phyloP scores from a whole-genome alignment of 495 filamentous ascomycete species.

The Geopyxis carbonaria region DNA sequence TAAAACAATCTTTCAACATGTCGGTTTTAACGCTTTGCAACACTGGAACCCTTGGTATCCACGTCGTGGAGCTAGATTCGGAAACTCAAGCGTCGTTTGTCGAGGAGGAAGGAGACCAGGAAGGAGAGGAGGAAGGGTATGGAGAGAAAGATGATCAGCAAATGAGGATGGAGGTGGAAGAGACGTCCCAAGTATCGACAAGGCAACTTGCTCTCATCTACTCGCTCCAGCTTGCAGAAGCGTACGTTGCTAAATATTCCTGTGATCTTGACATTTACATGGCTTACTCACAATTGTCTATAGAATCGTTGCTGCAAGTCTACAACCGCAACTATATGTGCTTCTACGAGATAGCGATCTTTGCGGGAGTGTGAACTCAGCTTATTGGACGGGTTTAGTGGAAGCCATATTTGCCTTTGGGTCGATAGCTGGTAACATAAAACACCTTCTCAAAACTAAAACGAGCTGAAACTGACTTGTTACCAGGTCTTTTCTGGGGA shows the following conservation, averaged over 20 bases:
- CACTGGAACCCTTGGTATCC: slow-evolving; percentile 16
- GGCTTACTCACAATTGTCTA: neutral
- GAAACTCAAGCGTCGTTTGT: slow-evolving; percentile 1
- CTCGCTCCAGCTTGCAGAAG: slow-evolving; percentile 25
- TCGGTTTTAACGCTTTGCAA: slow-evolving; percentile 16
- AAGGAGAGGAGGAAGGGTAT: slow-evolving; percentile 15
- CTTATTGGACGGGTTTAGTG: slow-evolving; percentile 30
- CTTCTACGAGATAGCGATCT: slow-evolving; percentile 28
- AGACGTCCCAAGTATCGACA: slow-evolving; percentile 11
- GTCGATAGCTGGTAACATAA: slow-evolving; percentile 28
- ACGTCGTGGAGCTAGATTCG: slow-evolving; percentile 7
- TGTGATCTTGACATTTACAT: neutral
- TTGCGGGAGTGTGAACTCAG: slow-evolving; percentile 29
- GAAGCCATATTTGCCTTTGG: slow-evolving; percentile 35
- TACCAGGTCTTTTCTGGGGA: slow-evolving; percentile 27
- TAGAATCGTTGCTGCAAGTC: slow-evolving; percentile 32
- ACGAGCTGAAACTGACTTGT: too few relatives aligned
- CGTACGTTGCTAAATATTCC: slow-evolving; percentile 17
- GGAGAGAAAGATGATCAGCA: slow-evolving; percentile 12
- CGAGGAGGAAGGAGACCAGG: slow-evolving; percentile 8
- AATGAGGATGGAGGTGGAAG: slow-evolving; percentile 10
- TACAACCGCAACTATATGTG: slow-evolving; percentile 32
- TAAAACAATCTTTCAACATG: slow-evolving; percentile 6
- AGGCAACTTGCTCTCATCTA: slow-evolving; percentile 25
- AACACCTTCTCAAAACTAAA: too few relatives aligned